A percentile compares a stretch with the other conserved stretches of the same genome.
Evolutionary conservation across 768 basidiomycete species (phyloP).

Genomic region (Phlebiopsis gigantea): DNA sequence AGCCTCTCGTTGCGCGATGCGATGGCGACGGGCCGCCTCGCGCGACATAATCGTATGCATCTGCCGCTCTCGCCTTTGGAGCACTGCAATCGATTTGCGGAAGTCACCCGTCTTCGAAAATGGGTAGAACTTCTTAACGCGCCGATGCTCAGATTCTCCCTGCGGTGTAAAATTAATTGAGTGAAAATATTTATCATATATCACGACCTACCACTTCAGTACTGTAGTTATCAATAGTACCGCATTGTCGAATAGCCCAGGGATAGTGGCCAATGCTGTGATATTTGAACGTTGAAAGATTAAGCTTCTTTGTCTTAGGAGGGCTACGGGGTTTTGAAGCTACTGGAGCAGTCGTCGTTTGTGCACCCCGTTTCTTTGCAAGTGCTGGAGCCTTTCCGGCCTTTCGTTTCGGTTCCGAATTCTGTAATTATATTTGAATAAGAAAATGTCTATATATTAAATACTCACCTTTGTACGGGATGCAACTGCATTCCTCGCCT

Average conservation of each 20-base stretch:
- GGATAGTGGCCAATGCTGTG: slow-evolving; percentile 22
- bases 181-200: not conserved
- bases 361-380: no score
- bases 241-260: slow-evolving; percentile 8
- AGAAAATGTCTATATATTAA: no score
- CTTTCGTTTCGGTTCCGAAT: no score
- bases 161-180: slow-evolving; percentile 8
- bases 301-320: slow-evolving; percentile 8
- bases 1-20: not conserved
- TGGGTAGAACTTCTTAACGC: slow-evolving; percentile 24
- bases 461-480: no score
- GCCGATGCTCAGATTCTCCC: slow-evolving; percentile 35
- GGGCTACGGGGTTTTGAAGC: no score
- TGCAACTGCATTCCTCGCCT: no score
- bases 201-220: slow-evolving; percentile 22
- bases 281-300: slow-evolving; percentile 22
- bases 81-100: not conserved
- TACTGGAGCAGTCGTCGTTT: no score
- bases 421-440: no score
- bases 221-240: slow-evolving; percentile 21
- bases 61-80: not conserved
- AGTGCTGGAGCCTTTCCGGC: no score
- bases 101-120: not conserved
- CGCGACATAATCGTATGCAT: not conserved
- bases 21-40: not conserved